These are phyloP conservation scores for Lentinula detonsa DNA, from an alignment of 768 basidiomycete genomes.

Conservation along the genomic window DNA sequence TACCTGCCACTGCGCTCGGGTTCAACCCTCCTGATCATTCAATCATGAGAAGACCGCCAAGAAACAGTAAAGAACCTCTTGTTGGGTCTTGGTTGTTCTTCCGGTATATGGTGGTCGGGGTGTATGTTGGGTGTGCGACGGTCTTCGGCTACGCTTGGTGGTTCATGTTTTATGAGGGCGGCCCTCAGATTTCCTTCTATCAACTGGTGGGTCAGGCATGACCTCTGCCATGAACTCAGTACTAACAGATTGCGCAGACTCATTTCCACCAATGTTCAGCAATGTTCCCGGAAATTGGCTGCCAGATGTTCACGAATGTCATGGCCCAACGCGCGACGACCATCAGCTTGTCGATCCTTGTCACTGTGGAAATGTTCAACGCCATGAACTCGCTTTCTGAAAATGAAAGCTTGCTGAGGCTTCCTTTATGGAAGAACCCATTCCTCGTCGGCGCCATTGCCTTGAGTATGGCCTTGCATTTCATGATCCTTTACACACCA, in stretches of 20 bases:
- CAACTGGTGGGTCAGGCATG: constrained; percentile 65
- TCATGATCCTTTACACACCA: constrained; percentile 94
- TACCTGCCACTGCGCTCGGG: constrained; percentile 94
- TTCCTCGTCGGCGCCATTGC: constrained; percentile 87
- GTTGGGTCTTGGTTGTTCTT: constrained; percentile 93
- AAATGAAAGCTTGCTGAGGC: constrained; percentile 84
- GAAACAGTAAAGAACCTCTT: constrained; percentile 86
- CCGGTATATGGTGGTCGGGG: constrained; percentile 89
- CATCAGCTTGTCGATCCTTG: constrained; percentile 93
- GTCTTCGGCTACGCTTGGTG: constrained; percentile 99
- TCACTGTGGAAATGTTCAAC: constrained; percentile 96
- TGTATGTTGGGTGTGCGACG: constrained; percentile 91
- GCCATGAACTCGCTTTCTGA: constrained; percentile 98
- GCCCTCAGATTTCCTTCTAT: constrained; percentile 90
- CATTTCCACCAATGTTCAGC: constrained; percentile 91
- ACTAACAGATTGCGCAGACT: constrained; percentile 44
- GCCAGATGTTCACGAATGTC: constrained; percentile 90
- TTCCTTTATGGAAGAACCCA: constrained; percentile 93
- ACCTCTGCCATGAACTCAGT: background rate
- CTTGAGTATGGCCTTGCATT: constrained; percentile 88
- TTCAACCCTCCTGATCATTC: constrained; percentile 97
- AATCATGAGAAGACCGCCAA: constrained; percentile 93
- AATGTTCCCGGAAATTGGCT: constrained; percentile 86
- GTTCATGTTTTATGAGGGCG: constrained; percentile 88
- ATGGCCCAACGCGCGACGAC: constrained; percentile 88